phyloP scores from a whole-genome alignment of 2,329 filamentous ascomycete species.

The Fusarium guadeloupense region DNA sequence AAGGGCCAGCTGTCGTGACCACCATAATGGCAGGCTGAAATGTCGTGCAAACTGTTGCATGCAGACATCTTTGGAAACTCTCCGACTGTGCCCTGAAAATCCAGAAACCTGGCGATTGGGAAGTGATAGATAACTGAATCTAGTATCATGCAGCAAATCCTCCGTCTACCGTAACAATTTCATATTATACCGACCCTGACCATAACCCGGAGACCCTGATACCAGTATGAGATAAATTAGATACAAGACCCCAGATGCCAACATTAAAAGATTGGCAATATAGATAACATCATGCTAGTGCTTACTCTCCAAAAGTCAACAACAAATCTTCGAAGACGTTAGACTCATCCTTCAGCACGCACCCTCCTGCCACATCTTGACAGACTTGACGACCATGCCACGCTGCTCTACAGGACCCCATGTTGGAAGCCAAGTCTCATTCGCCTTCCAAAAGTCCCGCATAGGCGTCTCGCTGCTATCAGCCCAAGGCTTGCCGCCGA shows the following conservation, averaged over 20 bases:
- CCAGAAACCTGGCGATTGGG: neutral
- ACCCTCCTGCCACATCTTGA: slow-evolving; percentile 57
- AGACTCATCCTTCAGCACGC: slow-evolving; percentile 17
- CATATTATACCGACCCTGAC: too few relatives aligned
- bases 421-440: slow-evolving; percentile 53
- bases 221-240: neutral
- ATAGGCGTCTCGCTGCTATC: slow-evolving; percentile 51
- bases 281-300: too few relatives aligned
- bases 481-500: slow-evolving; percentile 56
- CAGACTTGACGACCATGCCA: slow-evolving; percentile 55
- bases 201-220: too few relatives aligned
- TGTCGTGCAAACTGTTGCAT: neutral
- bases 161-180: too few relatives aligned
- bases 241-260: neutral
- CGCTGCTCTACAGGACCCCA: slow-evolving; percentile 45
- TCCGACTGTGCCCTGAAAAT: neutral
- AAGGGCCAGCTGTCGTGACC: too few relatives aligned
- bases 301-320: neutral
- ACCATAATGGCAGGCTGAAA: too few relatives aligned
- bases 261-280: too few relatives aligned
- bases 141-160: too few relatives aligned
- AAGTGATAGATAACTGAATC: slow-evolving; percentile 1
- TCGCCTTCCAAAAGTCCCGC: slow-evolving; percentile 53
- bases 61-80: slow-evolving; percentile 1
- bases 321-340: neutral